A percentile compares a stretch with the other conserved stretches of the same genome.
These are phyloP conservation scores for Linnemannia hyalina DNA, from an alignment of 192 early-diverging fungal genomes.

Conservation along the genomic window DNA sequence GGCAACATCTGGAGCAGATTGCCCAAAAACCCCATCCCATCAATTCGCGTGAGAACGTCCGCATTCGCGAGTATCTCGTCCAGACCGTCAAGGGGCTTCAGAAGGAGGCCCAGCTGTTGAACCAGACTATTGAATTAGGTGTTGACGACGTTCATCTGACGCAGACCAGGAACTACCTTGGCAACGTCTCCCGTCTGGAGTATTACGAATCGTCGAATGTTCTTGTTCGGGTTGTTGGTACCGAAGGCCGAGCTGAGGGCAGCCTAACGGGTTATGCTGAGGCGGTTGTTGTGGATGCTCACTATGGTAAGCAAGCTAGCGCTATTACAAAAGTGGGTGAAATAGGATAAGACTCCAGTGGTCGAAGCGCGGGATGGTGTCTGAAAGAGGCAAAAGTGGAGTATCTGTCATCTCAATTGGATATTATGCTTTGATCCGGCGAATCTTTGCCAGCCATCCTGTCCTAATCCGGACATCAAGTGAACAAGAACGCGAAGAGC, in stretches of 20 bases:
- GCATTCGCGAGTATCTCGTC: constrained; percentile 32
- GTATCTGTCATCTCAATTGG: constrained; percentile 33
- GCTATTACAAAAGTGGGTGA: neutral
- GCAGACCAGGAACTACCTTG: constrained; percentile 22
- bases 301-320: constrained; percentile 63
- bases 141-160: constrained; percentile 45
- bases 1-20: constrained; percentile 51
- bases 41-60: constrained; percentile 51
- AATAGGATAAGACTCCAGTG: neutral
- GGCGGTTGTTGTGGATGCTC: constrained; percentile 75
- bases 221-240: constrained; percentile 71
- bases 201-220: constrained; percentile 68
- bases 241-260: constrained; percentile 47
- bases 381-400: neutral
- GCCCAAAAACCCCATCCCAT: constrained; percentile 46
- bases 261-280: constrained; percentile 40
- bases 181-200: constrained; percentile 35
- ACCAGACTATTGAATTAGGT: constrained; percentile 33
- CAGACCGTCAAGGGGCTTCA: constrained; percentile 33
- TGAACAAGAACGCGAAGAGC: neutral
- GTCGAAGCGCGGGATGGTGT: neutral
- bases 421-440: neutral
- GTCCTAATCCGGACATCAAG: constrained; percentile 24
- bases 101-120: constrained; percentile 26
- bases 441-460: constrained; percentile 15